A percentile compares a stretch with the other conserved stretches of the same genome.
Conservation (phyloP, 257 asterid genomes). For the Gentiana macrophylla region DNA sequence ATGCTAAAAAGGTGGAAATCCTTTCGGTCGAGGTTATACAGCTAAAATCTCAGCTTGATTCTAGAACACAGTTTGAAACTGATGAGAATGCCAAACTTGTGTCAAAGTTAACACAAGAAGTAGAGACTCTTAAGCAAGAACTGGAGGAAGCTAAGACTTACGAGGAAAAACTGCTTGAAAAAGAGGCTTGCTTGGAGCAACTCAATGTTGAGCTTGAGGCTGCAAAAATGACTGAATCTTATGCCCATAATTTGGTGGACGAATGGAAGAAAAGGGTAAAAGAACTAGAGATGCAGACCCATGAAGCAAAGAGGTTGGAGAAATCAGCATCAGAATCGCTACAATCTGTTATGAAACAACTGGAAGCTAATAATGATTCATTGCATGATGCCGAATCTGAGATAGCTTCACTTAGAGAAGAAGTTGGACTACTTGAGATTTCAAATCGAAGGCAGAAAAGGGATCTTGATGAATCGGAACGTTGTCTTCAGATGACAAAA, state of each 20-base stretch:
- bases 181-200: conserved; percentile 62
- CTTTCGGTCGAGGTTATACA: conserved; percentile 72
- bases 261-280: conserved; percentile 64
- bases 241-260: conserved; percentile 52
- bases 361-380: conserved; percentile 64
- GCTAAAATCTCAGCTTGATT: conserved; percentile 53
- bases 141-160: conserved; percentile 40
- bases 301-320: conserved; percentile 71
- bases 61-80: conserved; percentile 41
- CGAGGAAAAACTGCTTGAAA: conserved; percentile 50
- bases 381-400: conserved; percentile 67
- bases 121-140: conserved; percentile 46
- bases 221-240: conserved; percentile 73
- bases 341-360: conserved; percentile 71
- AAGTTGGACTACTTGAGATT: conserved; percentile 59
- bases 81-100: conserved; percentile 43
- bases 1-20: conserved; percentile 50
- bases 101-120: conserved; percentile 52
- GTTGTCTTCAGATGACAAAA: conserved; percentile 36
- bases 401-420: conserved; percentile 67
- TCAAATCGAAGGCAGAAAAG: conserved; percentile 52
- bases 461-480: conserved; percentile 67
- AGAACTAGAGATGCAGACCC: conserved; percentile 49
- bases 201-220: conserved; percentile 86
- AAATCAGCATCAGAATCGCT: conserved; percentile 80